Evolutionary conservation across 176 grass and related monocot genomes (phyloP).

Genomic region (Rhynchospora tenuis): DNA sequence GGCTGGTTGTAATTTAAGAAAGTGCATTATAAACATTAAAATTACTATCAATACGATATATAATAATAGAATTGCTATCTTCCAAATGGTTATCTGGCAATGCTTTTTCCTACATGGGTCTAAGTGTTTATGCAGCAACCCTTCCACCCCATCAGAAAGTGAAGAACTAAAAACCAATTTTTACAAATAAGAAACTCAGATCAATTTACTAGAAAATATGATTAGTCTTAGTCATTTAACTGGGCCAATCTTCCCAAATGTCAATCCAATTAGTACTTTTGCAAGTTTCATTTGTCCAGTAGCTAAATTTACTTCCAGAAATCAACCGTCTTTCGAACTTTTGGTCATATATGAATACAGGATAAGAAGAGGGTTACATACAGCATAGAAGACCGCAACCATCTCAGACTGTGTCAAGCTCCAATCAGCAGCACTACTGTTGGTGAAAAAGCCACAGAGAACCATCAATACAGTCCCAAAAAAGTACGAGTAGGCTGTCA

Average conservation of each 20-base stretch:
- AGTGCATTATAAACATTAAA: not conserved
- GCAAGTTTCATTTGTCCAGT: not conserved
- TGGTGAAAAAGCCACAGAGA: constrained; percentile 58
- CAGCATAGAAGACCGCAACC: constrained; percentile 75
- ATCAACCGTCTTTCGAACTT: not conserved
- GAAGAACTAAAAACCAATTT: not conserved
- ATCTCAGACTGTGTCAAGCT: constrained; percentile 63
- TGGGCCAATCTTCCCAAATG: not conserved
- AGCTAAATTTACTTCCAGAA: not conserved
- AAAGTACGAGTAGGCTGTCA: constrained; percentile 81
- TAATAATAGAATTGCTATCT: not conserved
- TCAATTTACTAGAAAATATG: not conserved
- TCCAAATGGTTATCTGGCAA: not conserved
- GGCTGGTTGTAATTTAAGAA: not conserved
- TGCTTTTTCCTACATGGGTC: not conserved
- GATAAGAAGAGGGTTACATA: constrained; percentile 33
- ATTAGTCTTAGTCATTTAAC: not conserved
- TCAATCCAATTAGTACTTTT: not conserved
- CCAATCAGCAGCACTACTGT: constrained; percentile 50
- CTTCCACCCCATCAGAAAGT: not conserved
- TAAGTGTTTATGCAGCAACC: not conserved
- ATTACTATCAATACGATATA: not conserved
- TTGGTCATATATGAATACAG: constrained; percentile 9
- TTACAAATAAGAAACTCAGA: not conserved
- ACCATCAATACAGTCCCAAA: constrained; percentile 81